phyloP scores from a whole-genome alignment of 2,329 filamentous ascomycete genomes.

The Furcasterigmium furcatum region DNA sequence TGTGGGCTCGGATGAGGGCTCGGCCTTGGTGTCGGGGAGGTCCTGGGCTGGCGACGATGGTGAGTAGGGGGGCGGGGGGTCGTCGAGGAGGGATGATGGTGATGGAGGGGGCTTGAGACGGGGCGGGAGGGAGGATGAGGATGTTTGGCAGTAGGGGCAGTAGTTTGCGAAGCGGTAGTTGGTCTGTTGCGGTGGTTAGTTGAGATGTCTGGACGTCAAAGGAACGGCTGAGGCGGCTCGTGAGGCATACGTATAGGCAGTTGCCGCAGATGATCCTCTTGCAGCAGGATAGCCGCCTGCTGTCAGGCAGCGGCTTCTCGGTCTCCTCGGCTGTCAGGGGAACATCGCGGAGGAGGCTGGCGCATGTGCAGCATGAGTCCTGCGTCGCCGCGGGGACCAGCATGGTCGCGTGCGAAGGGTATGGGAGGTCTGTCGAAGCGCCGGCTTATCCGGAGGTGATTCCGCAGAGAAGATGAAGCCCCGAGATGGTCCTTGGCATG shows the following conservation, averaged over 20 bases:
- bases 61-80: slow-evolving; percentile 37
- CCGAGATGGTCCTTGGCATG: no score
- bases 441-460: no score
- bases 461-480: no score
- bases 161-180: slow-evolving; percentile 66
- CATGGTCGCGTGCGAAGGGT: no score
- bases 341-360: slow-evolving; percentile 54
- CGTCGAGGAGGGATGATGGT: slow-evolving; percentile 17
- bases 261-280: slow-evolving; percentile 66
- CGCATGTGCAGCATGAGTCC: slow-evolving; percentile 67
- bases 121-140: slow-evolving; percentile 58
- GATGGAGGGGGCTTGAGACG: slow-evolving; percentile 54
- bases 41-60: slow-evolving; percentile 10
- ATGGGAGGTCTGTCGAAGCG: no score
- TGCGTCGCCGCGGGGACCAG: no score
- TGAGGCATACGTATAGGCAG: slow-evolving; percentile 58
- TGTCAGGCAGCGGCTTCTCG: slow-evolving; percentile 58
- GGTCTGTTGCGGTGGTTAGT: slow-evolving; percentile 32
- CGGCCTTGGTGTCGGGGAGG: slow-evolving; percentile 22
- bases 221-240: slow-evolving; percentile 1
- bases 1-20: slow-evolving; percentile 16
- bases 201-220: not conserved
- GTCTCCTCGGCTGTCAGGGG: slow-evolving; percentile 47
- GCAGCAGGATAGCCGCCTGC: slow-evolving; percentile 67
- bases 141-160: slow-evolving; percentile 76